These are phyloP conservation scores for Candida suzukii DNA, from an alignment of 805 yeast species.

Conservation along the genomic window DNA sequence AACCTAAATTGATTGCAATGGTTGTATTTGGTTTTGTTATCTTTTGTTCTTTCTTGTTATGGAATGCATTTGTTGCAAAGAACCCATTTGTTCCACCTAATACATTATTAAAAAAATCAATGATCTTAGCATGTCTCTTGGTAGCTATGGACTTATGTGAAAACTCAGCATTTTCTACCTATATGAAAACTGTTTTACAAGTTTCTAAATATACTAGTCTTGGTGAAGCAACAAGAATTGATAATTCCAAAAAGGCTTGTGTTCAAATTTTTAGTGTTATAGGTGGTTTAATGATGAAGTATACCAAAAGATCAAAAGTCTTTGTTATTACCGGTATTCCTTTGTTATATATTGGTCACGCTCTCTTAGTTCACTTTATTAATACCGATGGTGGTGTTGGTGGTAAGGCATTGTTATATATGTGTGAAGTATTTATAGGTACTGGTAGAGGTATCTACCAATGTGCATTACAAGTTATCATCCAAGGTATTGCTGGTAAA, in stretches of 20 bases:
- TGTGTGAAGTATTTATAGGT: slow-evolving; percentile 21
- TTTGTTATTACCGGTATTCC: slow-evolving; percentile 17
- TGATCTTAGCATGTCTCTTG: slow-evolving; percentile 1
- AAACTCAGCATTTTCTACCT: slow-evolving; percentile 19
- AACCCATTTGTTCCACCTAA: slow-evolving; percentile 54
- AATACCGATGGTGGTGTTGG: slow-evolving; percentile 12
- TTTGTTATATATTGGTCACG: slow-evolving; percentile 18
- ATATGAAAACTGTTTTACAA: slow-evolving; percentile 20
- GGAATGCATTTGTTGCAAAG: slow-evolving; percentile 51
- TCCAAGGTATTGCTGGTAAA: slow-evolving; percentile 22
- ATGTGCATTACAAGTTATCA: slow-evolving; percentile 17
- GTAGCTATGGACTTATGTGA: slow-evolving; percentile 18
- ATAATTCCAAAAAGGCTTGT: slow-evolving; percentile 22
- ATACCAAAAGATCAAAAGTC: slow-evolving; percentile 20
- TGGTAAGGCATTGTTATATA: slow-evolving; percentile 10
- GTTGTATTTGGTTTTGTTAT: slow-evolving; percentile 58
- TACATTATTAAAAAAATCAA: not conserved
- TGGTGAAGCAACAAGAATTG: slow-evolving; percentile 24
- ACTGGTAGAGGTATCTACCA: slow-evolving; percentile 21
- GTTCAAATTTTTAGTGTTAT: slow-evolving; percentile 20
- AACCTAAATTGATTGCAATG: slow-evolving; percentile 60
- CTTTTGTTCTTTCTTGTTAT: slow-evolving; percentile 49
- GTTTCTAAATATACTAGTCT: slow-evolving; percentile 22
- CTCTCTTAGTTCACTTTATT: slow-evolving; percentile 18
- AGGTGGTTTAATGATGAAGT: slow-evolving; percentile 22